These are phyloP conservation scores for Kodamaea fukazawae DNA, from an alignment of 805 yeast species.

Conservation along the genomic window DNA sequence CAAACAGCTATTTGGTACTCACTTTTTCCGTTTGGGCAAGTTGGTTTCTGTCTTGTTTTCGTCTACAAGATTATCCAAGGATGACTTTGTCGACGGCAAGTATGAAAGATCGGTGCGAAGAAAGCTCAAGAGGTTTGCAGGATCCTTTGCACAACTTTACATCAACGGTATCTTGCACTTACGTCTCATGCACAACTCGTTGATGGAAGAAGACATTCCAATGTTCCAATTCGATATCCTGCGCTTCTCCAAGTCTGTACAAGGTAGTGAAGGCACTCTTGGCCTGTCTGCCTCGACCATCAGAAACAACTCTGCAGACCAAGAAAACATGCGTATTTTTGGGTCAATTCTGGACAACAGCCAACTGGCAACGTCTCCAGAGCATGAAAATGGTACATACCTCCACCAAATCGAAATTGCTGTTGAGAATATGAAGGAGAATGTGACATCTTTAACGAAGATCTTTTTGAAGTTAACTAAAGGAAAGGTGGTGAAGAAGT, in stretches of 20 bases:
- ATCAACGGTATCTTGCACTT: slow-evolving; percentile 65
- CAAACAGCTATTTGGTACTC: slow-evolving; percentile 51
- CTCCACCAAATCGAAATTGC: slow-evolving; percentile 40
- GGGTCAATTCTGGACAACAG: slow-evolving; percentile 6
- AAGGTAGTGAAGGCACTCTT: slow-evolving; percentile 1
- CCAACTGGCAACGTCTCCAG: not conserved
- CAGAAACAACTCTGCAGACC: slow-evolving; percentile 20
- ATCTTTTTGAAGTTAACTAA: slow-evolving; percentile 31
- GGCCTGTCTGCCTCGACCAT: slow-evolving; percentile 6
- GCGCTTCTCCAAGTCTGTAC: slow-evolving; percentile 4
- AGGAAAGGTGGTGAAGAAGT: slow-evolving; percentile 28
- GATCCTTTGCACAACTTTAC: slow-evolving; percentile 59
- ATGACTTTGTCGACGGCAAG: slow-evolving; percentile 47
- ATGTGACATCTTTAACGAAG: slow-evolving; percentile 27
- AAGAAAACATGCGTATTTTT: slow-evolving; percentile 9
- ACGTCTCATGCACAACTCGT: slow-evolving; percentile 35
- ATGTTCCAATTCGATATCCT: slow-evolving; percentile 30
- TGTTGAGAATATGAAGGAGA: slow-evolving; percentile 33
- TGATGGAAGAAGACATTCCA: slow-evolving; percentile 21
- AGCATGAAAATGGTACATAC: slow-evolving; percentile 20
- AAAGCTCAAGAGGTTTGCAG: slow-evolving; percentile 50
- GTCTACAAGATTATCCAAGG: slow-evolving; percentile 52
- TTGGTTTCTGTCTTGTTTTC: slow-evolving; percentile 52
- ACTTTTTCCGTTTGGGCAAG: slow-evolving; percentile 53
- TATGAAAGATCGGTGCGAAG: slow-evolving; percentile 47